These are phyloP conservation scores for Lophium mytilinum DNA, from an alignment of 495 filamentous ascomycete species.

Conservation along the genomic window DNA sequence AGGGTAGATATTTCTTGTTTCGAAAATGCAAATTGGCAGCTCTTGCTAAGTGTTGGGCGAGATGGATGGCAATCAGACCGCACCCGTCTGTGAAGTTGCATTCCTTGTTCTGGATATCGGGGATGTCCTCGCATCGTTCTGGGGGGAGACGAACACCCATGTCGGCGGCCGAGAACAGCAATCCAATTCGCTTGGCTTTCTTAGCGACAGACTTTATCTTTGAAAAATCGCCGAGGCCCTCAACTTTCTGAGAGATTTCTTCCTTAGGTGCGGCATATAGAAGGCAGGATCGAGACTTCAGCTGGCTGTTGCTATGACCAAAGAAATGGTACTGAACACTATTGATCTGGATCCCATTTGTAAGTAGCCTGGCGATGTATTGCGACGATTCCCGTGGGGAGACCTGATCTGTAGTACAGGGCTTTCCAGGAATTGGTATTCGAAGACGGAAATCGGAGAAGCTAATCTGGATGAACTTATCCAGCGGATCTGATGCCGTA, in stretches of 20 bases:
- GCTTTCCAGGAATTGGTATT: slow-evolving; percentile 3
- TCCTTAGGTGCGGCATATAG: slow-evolving; percentile 37
- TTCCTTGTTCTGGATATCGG: slow-evolving; percentile 38
- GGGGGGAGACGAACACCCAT: slow-evolving; percentile 34
- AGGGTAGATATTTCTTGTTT: slow-evolving; percentile 39
- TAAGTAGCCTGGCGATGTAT: slow-evolving; percentile 37
- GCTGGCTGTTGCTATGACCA: slow-evolving; percentile 47
- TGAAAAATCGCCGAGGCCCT: slow-evolving; percentile 41
- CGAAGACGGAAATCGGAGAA: slow-evolving; percentile 36
- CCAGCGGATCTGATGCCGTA: slow-evolving; percentile 22
- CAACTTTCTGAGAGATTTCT: slow-evolving; percentile 34
- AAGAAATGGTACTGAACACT: slow-evolving; percentile 42
- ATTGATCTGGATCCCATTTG: slow-evolving; percentile 36
- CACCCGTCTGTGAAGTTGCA: slow-evolving; percentile 47
- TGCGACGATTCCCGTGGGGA: slow-evolving; percentile 37
- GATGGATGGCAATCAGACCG: slow-evolving; percentile 36
- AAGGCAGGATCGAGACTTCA: slow-evolving; percentile 43
- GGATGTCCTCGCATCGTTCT: slow-evolving; percentile 40
- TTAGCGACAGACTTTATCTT: slow-evolving; percentile 47
- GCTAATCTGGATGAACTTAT: slow-evolving; percentile 35
- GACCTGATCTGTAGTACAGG: slow-evolving; percentile 25
- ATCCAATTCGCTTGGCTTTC: slow-evolving; percentile 43
- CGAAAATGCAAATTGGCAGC: slow-evolving; percentile 35
- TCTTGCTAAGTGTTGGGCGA: slow-evolving; percentile 35
- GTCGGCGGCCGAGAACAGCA: slow-evolving; percentile 41